Evolutionary conservation across 805 yeast species (phyloP).

Genomic region (Maudiozyma saulgeensis): DNA sequence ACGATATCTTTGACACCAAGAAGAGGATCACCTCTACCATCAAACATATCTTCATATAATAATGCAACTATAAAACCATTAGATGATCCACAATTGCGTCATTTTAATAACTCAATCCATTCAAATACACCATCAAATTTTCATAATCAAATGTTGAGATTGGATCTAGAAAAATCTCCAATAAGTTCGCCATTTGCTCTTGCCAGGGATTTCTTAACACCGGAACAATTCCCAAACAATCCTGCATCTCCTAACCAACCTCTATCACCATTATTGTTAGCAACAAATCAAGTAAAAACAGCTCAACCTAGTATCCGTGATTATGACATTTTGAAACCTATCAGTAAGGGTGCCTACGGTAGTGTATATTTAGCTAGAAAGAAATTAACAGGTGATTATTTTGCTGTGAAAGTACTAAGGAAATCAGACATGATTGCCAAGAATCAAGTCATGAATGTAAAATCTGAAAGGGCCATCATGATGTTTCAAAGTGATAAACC

Average conservation of each 20-base stretch:
- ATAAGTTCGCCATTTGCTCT: constrained; percentile 48
- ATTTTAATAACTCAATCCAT: constrained; percentile 5
- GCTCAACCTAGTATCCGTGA: constrained; percentile 71
- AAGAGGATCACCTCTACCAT: constrained; percentile 43
- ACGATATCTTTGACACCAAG: constrained; percentile 39
- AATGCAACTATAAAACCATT: not conserved
- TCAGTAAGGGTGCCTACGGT: constrained; percentile 96
- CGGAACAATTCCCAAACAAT: constrained; percentile 23
- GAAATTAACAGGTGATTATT: constrained; percentile 83
- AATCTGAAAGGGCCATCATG: constrained; percentile 94
- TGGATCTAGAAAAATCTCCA: constrained; percentile 34
- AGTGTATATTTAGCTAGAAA: constrained; percentile 82
- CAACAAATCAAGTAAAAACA: constrained; percentile 46
- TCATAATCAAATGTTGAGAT: not conserved
- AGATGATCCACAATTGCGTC: not conserved
- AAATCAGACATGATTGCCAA: constrained; percentile 95
- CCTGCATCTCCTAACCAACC: constrained; percentile 45
- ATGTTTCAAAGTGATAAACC: constrained; percentile 93
- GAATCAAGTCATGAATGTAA: constrained; percentile 90
- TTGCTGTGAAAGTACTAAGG: constrained; percentile 84
- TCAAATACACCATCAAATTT: constrained; percentile 9
- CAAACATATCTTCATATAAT: not conserved
- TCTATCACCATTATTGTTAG: constrained; percentile 67
- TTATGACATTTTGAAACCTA: constrained; percentile 84
- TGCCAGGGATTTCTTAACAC: constrained; percentile 36